Evolutionary conservation across 352 stramenopile genomes (phyloP).

Genomic region (Phytophthora hybrid): DNA sequence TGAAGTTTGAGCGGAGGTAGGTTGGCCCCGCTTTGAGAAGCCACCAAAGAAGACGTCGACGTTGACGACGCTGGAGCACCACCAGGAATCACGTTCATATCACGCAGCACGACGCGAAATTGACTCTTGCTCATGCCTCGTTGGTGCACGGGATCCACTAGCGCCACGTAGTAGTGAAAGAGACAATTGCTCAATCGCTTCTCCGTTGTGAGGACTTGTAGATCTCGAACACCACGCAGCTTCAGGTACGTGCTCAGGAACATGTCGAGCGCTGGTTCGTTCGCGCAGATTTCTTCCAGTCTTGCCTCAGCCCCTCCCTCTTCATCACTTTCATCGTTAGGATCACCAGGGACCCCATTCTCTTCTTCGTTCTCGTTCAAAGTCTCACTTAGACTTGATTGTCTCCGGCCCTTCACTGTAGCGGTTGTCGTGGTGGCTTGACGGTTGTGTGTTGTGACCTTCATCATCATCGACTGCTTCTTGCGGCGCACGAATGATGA

Average conservation of each 20-base stretch:
- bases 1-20: slow-evolving; percentile 63
- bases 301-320: slow-evolving; percentile 29
- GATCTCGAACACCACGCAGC: slow-evolving; percentile 52
- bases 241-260: slow-evolving; percentile 65
- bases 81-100: slow-evolving; percentile 54
- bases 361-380: slow-evolving; percentile 33
- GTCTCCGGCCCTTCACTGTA: slow-evolving; percentile 13
- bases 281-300: slow-evolving; percentile 65
- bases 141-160: slow-evolving; percentile 57
- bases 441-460: slow-evolving; percentile 42
- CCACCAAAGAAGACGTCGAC: slow-evolving; percentile 19
- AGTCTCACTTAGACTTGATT: slow-evolving; percentile 22
- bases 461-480: slow-evolving; percentile 80
- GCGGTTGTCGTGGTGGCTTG: slow-evolving; percentile 23
- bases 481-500: slow-evolving; percentile 74
- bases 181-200: slow-evolving; percentile 74
- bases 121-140: slow-evolving; percentile 69
- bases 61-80: slow-evolving; percentile 16
- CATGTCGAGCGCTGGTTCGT: slow-evolving; percentile 63
- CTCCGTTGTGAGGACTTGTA: slow-evolving; percentile 63
- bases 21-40: slow-evolving; percentile 17
- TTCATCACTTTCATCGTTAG: slow-evolving; percentile 27
- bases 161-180: slow-evolving; percentile 72
- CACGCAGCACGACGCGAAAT: slow-evolving; percentile 64
- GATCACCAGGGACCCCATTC: background rate